phyloP scores from a whole-genome alignment of 2,329 filamentous ascomycete species.

The Drechslera avenae region DNA sequence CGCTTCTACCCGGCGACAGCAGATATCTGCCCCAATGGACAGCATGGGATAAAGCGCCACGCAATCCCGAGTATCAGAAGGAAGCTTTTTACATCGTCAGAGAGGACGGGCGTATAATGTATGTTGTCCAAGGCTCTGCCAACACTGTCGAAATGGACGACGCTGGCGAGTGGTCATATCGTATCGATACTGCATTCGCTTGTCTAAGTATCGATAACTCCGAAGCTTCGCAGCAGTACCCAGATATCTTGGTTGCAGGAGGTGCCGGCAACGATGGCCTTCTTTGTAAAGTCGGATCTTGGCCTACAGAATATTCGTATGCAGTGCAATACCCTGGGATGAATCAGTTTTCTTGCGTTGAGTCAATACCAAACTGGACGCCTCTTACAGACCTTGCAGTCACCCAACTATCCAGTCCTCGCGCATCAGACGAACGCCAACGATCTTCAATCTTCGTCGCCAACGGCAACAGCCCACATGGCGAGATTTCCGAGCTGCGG shows the following conservation, averaged over 20 bases:
- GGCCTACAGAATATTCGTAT: slow-evolving; percentile 52
- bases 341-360: slow-evolving; percentile 55
- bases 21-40: slow-evolving; percentile 69
- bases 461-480: slow-evolving; percentile 52
- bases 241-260: slow-evolving; percentile 79
- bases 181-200: slow-evolving; percentile 81
- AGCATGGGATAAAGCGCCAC: slow-evolving; percentile 79
- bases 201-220: slow-evolving; percentile 60
- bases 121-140: slow-evolving; percentile 65
- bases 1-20: slow-evolving; percentile 51
- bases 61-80: slow-evolving; percentile 61
- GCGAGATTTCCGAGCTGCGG: slow-evolving; percentile 52
- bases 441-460: slow-evolving; percentile 46
- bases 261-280: slow-evolving; percentile 80
- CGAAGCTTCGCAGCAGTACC: slow-evolving; percentile 60
- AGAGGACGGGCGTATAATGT: slow-evolving; percentile 82
- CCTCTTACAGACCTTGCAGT: slow-evolving; percentile 57
- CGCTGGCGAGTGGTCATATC: slow-evolving; percentile 67
- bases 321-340: slow-evolving; percentile 59
- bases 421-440: slow-evolving; percentile 25
- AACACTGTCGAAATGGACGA: slow-evolving; percentile 50
- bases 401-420: slow-evolving; percentile 31
- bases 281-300: slow-evolving; percentile 68
- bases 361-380: slow-evolving; percentile 67
- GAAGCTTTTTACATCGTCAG: slow-evolving; percentile 86